Evolutionary conservation across 2,329 filamentous ascomycete genomes (phyloP), one percentile per base, ranked within the genome.

Genomic region (Colletotrichum sp.): DNA sequence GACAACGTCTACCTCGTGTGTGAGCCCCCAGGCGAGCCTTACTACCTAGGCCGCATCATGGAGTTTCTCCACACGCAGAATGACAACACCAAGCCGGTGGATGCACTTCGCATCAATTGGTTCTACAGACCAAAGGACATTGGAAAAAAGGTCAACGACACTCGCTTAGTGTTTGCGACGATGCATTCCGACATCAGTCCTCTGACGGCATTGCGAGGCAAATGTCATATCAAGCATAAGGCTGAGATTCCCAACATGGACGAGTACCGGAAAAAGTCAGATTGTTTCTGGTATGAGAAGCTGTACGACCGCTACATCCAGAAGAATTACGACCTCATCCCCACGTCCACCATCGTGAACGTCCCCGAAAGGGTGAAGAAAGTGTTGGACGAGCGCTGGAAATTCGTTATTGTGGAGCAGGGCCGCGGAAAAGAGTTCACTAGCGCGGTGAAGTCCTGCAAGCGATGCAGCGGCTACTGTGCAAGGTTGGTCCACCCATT

Each of bases 121-220:
- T 98, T 96, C 86, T 99, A 99, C 85, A 93, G 97, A 55, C 96
- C 97, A 72, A 96, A 97, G 85, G 97, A 99, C 86, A 98, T 99
- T 82, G 95, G 95, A 79, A 95, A 96, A 80, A 97, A 96, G 86
- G 94, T 95, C 80, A 94, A 95, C 83, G 97, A 99, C 88, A 96
- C 95, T 75, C 94, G 97, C 77, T 90, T 96, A 81, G 92, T 99
- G 68, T 98, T 96, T 86, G 96, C 96, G 77, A 98, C 97, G 34
- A 99, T 99, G 97, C 97, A 99, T 85, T 99, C 97, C 30, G 97
- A 99, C 87, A 94, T 96, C 77, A 98, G 95, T 83, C 97, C 97
- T 74, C 89, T 99, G 81, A 96, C 96, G 67, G 95, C 97, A 61
- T 89, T 99, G 80, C 95, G 97, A 81, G 97, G 97, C 79, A 98